A percentile compares a stretch with the other conserved stretches of the same genome.
Evolutionary conservation across 345 rosid genomes (phyloP).

Genomic region (Arabidopsis suecica): DNA sequence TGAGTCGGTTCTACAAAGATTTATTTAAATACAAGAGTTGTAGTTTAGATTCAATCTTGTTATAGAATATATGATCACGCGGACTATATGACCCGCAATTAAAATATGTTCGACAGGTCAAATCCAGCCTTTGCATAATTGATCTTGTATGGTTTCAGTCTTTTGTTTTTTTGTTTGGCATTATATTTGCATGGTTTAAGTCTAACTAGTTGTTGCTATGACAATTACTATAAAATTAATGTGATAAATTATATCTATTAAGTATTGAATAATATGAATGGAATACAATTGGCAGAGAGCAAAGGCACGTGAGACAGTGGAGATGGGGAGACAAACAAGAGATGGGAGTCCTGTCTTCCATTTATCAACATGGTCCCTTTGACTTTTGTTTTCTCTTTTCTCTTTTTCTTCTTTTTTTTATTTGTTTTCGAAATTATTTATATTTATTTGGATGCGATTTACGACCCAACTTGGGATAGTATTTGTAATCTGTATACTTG

Average conservation of each 20-base stretch:
- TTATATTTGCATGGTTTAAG: background rate
- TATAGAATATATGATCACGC: background rate
- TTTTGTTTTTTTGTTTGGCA: background rate
- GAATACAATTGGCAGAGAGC: constrained; percentile 52
- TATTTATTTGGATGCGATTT: constrained; percentile 33
- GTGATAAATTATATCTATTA: constrained; percentile 3
- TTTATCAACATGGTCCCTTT: constrained; percentile 49
- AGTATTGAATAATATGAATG: constrained; percentile 25
- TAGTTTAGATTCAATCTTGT: background rate
- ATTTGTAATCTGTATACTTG: constrained; percentile 25
- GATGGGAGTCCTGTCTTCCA: constrained; percentile 57
- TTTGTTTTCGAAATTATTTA: constrained; percentile 7
- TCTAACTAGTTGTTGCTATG: background rate
- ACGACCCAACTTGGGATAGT: constrained; percentile 39
- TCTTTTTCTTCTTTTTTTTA: background rate
- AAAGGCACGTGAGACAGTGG: constrained; percentile 62
- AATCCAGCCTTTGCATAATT: constrained; percentile 13
- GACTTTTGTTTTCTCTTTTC: constrained; percentile 28
- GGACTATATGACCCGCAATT: background rate
- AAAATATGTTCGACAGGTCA: constrained; percentile 20
- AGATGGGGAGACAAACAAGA: constrained; percentile 55
- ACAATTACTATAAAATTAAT: background rate
- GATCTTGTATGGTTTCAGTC: background rate
- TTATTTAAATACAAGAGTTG: background rate
- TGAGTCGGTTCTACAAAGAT: background rate